Evolutionary conservation across 2,329 filamentous ascomycete species (phyloP).

Genomic region (Gliomastix tumulicola): DNA sequence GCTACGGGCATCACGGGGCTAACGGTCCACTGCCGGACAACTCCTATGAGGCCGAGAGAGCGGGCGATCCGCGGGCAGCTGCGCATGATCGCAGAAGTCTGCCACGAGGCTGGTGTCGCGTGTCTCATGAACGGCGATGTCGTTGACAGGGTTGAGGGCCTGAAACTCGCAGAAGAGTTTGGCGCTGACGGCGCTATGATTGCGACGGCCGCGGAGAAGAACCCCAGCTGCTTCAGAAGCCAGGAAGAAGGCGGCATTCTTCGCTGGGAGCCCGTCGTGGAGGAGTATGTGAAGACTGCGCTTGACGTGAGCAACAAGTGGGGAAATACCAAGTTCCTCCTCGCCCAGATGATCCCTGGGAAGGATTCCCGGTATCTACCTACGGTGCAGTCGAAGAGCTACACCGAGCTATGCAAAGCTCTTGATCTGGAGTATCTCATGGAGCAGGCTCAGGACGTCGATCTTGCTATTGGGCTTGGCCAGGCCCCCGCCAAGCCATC

Average conservation of each 20-base stretch:
- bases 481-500: constrained; percentile 30
- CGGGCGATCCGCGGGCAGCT: constrained; percentile 81
- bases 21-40: constrained; percentile 92
- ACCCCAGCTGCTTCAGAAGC: constrained; percentile 77
- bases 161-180: constrained; percentile 66
- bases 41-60: constrained; percentile 89
- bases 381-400: constrained; percentile 62
- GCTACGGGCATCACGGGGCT: constrained; percentile 86
- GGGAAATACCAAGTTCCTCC: constrained; percentile 87
- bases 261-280: constrained; percentile 71
- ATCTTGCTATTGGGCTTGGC: constrained; percentile 55
- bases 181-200: constrained; percentile 97
- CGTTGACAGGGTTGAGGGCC: constrained; percentile 62
- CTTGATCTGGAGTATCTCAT: constrained; percentile 59
- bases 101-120: constrained; percentile 77
- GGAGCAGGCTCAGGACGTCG: constrained; percentile 57
- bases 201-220: constrained; percentile 84
- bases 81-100: constrained; percentile 74
- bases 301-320: constrained; percentile 80
- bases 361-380: constrained; percentile 58
- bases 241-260: constrained; percentile 62
- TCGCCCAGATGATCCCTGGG: constrained; percentile 80
- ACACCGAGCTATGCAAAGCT: constrained; percentile 58
- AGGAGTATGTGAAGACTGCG: constrained; percentile 64
- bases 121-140: constrained; percentile 97